Conservation (phyloP, 2,329 filamentous ascomycete genomes). For the Pyrenophora teres region DNA sequence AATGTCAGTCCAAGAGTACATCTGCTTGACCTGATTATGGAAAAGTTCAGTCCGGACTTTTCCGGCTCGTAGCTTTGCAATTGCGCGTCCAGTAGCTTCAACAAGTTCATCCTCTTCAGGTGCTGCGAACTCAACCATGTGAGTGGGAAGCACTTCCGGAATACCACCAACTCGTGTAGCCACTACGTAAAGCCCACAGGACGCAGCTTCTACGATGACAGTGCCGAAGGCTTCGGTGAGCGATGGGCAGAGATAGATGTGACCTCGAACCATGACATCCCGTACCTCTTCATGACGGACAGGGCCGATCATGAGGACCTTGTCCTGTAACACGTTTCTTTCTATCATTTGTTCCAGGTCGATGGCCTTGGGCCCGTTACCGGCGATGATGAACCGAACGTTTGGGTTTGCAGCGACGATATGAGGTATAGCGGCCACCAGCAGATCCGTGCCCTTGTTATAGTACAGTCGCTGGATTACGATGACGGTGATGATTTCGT, state of each 20-base stretch:
- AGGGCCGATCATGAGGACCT: constrained; percentile 88
- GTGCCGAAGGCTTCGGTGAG: constrained; percentile 97
- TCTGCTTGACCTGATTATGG: constrained; percentile 94
- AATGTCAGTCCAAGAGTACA: constrained; percentile 99
- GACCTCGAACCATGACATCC: constrained; percentile 94
- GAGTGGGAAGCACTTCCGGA: constrained; percentile 89
- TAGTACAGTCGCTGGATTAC: constrained; percentile 98
- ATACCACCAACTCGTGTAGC: constrained; percentile 97
- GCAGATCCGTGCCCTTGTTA: constrained; percentile 95
- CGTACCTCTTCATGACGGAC: constrained; percentile 95
- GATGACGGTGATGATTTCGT: constrained; percentile 92
- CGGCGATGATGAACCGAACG: constrained; percentile 95
- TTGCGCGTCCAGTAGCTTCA: constrained; percentile 84
- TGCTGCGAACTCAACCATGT: constrained; percentile 98
- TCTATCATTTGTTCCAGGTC: constrained; percentile 98
- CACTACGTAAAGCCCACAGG: constrained; percentile 93
- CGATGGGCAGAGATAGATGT: constrained; percentile 94
- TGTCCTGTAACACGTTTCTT: constrained; percentile 89
- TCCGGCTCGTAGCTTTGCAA: constrained; percentile 81
- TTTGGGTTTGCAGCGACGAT: constrained; percentile 89
- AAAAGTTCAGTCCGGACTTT: constrained; percentile 91
- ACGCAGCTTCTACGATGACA: constrained; percentile 95
- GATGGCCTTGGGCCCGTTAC: constrained; percentile 94
- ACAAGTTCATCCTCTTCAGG: constrained; percentile 97
- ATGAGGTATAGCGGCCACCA: constrained; percentile 93